Percentiles rank a stretch among this genome's conserved stretches.
phyloP scores from a whole-genome alignment of 768 basidiomycete genomes.

The Galerina sulciceps region DNA sequence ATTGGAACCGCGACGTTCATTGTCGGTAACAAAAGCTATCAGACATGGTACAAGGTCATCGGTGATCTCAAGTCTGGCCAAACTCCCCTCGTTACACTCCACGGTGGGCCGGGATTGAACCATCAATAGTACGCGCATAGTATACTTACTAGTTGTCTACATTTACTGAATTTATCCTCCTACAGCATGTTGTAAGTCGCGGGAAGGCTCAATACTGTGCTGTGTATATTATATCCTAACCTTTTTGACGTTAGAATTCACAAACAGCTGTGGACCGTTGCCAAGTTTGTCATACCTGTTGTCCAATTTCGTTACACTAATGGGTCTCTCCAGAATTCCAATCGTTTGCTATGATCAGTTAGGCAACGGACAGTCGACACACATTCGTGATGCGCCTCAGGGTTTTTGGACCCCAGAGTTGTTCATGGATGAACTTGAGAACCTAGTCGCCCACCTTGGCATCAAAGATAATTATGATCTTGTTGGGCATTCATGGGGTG shows the following conservation, averaged over 20 bases:
- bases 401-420: slow-evolving; percentile 52
- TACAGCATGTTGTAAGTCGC: slow-evolving; percentile 6
- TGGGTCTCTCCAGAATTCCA: slow-evolving; percentile 25
- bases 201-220: no score
- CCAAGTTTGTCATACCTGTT: not conserved
- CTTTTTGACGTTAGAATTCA: not conserved
- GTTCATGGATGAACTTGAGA: slow-evolving; percentile 52
- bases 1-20: slow-evolving; percentile 9
- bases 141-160: no score
- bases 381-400: slow-evolving; percentile 44
- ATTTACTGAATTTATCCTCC: slow-evolving; percentile 8
- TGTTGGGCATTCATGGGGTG: slow-evolving; percentile 54
- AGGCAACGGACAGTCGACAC: slow-evolving; percentile 51
- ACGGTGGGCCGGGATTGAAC: slow-evolving; percentile 48
- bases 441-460: slow-evolving; percentile 43
- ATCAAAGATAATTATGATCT: slow-evolving; percentile 45
- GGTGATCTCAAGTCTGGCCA: slow-evolving; percentile 38
- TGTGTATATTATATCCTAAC: not conserved
- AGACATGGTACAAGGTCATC: slow-evolving; percentile 48
- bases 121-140: slow-evolving; percentile 13
- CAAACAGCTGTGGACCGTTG: not conserved
- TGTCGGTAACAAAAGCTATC: slow-evolving; percentile 26
- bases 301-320: not conserved
- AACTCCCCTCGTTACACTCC: slow-evolving; percentile 44
- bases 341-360: slow-evolving; percentile 58